Percentiles rank a stretch among this genome's conserved stretches.
phyloP scores from a whole-genome alignment of 306 rosid species.

The Medicago arabica region DNA sequence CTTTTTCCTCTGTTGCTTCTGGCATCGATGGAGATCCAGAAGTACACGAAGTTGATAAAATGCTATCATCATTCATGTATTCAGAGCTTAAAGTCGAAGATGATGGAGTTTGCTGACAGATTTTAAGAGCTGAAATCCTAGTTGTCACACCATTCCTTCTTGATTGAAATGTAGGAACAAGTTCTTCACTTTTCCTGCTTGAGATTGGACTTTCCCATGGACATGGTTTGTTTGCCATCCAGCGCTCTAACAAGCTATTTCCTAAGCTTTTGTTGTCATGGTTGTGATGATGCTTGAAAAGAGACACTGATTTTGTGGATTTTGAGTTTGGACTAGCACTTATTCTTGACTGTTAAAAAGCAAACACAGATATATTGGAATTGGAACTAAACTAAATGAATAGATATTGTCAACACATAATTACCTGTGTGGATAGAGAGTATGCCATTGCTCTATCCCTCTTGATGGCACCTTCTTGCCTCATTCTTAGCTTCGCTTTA shows the following conservation, averaged over 20 bases:
- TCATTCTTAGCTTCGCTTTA: slow-evolving; percentile 68
- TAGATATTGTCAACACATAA: slow-evolving; percentile 7
- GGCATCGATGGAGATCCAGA: slow-evolving; percentile 55
- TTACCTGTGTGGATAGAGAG: slow-evolving; percentile 76
- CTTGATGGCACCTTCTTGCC: slow-evolving; percentile 78
- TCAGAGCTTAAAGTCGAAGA: slow-evolving; percentile 73
- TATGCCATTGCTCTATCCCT: slow-evolving; percentile 90
- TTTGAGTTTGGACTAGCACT: slow-evolving; percentile 66
- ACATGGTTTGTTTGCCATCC: slow-evolving; percentile 88
- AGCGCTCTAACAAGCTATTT: slow-evolving; percentile 70
- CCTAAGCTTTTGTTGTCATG: slow-evolving; percentile 51
- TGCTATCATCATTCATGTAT: slow-evolving; percentile 61
- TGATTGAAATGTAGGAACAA: slow-evolving; percentile 43
- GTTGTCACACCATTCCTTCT: slow-evolving; percentile 71
- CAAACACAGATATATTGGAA: background rate
- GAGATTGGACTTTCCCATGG: slow-evolving; percentile 82
- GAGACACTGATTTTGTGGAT: slow-evolving; percentile 38
- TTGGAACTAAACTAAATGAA: slow-evolving; percentile 8
- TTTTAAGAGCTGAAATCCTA: slow-evolving; percentile 56
- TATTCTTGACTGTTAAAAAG: slow-evolving; percentile 62
- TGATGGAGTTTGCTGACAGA: slow-evolving; percentile 54
- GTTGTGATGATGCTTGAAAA: slow-evolving; percentile 51
- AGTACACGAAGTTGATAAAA: slow-evolving; percentile 58
- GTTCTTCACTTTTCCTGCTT: slow-evolving; percentile 54
- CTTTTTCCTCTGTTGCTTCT: slow-evolving; percentile 51